These are phyloP conservation scores for Lactarius hengduanensis DNA, from an alignment of 768 basidiomycete genomes.

Conservation along the genomic window DNA sequence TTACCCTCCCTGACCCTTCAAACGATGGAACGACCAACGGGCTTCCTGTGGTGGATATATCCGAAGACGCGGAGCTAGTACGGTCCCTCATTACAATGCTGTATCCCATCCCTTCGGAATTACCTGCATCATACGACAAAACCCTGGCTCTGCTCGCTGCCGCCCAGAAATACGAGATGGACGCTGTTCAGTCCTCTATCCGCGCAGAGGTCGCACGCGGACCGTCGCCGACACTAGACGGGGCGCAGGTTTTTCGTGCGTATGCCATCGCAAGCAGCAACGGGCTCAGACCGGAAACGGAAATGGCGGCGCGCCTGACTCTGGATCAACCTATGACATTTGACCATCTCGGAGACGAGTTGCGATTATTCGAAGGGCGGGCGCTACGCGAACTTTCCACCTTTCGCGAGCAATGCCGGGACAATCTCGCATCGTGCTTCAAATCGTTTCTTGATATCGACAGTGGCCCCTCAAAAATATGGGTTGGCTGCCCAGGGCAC, in stretches of 20 bases:
- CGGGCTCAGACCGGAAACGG: neutral
- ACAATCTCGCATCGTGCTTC: slow-evolving; percentile 4
- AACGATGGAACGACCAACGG: neutral
- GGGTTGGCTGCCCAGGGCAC: neutral
- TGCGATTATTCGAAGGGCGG: neutral
- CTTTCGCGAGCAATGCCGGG: slow-evolving; percentile 8
- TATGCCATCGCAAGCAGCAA: slow-evolving; percentile 24
- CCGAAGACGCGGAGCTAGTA: slow-evolving; percentile 19
- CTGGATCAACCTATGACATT: slow-evolving; percentile 17
- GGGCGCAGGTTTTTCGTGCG: slow-evolving; percentile 14
- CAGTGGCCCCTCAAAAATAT: slow-evolving; percentile 10
- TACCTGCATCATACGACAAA: slow-evolving; percentile 2
- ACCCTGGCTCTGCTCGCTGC: slow-evolving; percentile 25
- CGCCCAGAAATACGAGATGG: slow-evolving; percentile 32
- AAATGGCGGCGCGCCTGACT: neutral
- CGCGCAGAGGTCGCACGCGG: neutral
- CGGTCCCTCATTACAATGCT: slow-evolving; percentile 18
- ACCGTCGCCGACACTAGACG: neutral
- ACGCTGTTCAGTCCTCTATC: slow-evolving; percentile 9
- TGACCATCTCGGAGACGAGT: neutral
- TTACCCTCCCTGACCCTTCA: slow-evolving; percentile 30
- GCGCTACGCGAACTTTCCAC: slow-evolving; percentile 4
- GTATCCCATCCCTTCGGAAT: slow-evolving; percentile 13
- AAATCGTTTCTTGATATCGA: slow-evolving; percentile 2
- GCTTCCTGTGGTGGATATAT: slow-evolving; percentile 21